Conservation (phyloP, 2,329 filamentous ascomycete species). For the Microdochium bolleyi region DNA sequence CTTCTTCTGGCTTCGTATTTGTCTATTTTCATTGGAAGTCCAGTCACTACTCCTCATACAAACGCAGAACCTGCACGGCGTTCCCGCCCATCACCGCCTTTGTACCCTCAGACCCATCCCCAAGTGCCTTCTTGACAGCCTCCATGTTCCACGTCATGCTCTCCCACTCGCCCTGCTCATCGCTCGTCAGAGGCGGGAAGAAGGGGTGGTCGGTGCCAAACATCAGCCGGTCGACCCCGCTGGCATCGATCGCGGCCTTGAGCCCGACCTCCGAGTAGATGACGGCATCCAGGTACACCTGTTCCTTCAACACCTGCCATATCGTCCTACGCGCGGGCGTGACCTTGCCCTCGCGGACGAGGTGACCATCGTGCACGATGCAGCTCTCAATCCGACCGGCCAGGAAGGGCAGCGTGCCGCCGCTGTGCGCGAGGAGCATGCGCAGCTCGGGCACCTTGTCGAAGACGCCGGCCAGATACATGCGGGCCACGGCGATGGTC, state of each 20-base stretch:
- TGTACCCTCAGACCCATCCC: constrained; percentile 14
- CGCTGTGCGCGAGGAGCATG: constrained; percentile 79
- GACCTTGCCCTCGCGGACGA: constrained; percentile 55
- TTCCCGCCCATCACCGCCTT: constrained; percentile 22
- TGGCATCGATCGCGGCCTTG: constrained; percentile 61
- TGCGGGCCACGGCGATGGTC: constrained; percentile 79
- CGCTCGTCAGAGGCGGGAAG: constrained; percentile 64
- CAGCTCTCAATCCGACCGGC: constrained; percentile 86
- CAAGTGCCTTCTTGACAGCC: constrained; percentile 19
- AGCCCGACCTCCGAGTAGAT: constrained; percentile 71
- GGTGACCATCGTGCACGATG: constrained; percentile 71
- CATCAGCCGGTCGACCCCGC: constrained; percentile 62
- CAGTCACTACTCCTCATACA: constrained; percentile 12
- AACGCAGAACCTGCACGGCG: constrained; percentile 15
- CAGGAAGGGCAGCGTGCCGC: constrained; percentile 81
- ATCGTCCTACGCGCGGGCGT: constrained; percentile 37
- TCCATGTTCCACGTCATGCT: constrained; percentile 53
- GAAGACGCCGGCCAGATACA: constrained; percentile 83
- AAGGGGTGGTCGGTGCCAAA: constrained; percentile 83
- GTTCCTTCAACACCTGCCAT: constrained; percentile 54
- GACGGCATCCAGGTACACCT: constrained; percentile 84
- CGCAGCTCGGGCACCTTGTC: constrained; percentile 62
- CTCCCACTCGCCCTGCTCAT: constrained; percentile 59
- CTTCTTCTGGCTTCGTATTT: not conserved
- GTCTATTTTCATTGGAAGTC: not conserved